A percentile compares a stretch with the other conserved stretches of the same genome.
Conservation (phyloP, 2,329 filamentous ascomycete species). For the Botryotinia convoluta region DNA sequence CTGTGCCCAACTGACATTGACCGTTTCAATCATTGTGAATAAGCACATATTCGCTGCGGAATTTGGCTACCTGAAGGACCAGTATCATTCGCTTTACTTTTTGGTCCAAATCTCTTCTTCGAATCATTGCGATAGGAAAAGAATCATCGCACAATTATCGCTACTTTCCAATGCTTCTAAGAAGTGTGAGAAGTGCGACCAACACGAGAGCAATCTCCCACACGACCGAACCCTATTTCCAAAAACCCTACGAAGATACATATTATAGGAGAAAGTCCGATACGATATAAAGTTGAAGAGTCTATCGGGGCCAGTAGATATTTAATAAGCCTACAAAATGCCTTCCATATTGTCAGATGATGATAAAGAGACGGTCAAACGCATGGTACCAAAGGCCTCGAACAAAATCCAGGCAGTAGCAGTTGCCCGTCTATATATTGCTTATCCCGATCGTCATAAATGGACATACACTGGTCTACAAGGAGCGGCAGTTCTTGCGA, state of each 20-base stretch:
- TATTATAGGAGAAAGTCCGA: neutral
- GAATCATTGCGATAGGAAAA: constrained; percentile 4
- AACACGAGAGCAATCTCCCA: constrained; percentile 33
- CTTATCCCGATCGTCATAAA: constrained; percentile 78
- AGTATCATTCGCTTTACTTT: constrained; percentile 8
- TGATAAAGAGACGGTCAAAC: constrained; percentile 95
- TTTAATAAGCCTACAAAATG: constrained; percentile 31
- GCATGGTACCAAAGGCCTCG: constrained; percentile 84
- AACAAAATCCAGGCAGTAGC: constrained; percentile 98
- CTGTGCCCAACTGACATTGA: constrained; percentile 7
- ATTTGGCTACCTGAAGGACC: constrained; percentile 1
- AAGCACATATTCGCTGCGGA: constrained; percentile 9
- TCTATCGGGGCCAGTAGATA: neutral
- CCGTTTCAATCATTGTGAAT: constrained; percentile 7
- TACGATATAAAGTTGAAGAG: neutral
- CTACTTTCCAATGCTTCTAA: constrained; percentile 19
- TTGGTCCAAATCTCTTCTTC: neutral
- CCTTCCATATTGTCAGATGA: constrained; percentile 71
- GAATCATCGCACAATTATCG: neutral
- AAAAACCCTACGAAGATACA: constrained; percentile 18
- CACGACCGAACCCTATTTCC: constrained; percentile 30
- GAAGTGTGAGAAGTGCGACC: constrained; percentile 28
- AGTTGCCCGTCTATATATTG: constrained; percentile 89
- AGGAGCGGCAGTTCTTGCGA: constrained; percentile 85
- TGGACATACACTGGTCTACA: constrained; percentile 95